Evolutionary conservation across 176 grass and related monocot genomes (phyloP), one percentile per base, ranked within the genome.

Genomic region (Carex cristatella): DNA sequence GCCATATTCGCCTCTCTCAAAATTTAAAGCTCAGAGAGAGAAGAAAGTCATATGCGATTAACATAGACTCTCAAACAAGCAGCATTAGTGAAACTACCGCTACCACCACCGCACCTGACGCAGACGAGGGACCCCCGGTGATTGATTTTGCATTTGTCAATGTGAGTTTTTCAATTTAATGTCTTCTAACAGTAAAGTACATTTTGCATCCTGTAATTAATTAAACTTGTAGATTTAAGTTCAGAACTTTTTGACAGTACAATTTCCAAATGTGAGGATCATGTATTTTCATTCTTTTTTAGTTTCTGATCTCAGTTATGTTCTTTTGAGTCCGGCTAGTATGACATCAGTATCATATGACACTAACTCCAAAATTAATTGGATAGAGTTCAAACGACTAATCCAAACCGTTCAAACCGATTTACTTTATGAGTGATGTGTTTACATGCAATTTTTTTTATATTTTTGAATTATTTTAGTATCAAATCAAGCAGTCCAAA

Each of bases 81-180:
- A 81, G 23, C 44, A 77, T 58, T 13, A 71, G 73, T 67, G 80
- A 88, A 84, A 30, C 71, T 10, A 70, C 18, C 2, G 81, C 54
- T 10, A 49, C 30, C 48, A 18, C 51, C 67, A 66, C 82, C 5
- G 19, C 37, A 8, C 69, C 88, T 14, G 81, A 86, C 28, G 44
- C 35, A 23, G 57, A 14, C 13, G 70, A 84, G 38, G 81, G 75
- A 16, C 84, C 88, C 2, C 91, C 93, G 18, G 86, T 58, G 55
- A 49, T 98, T 86, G 93, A 95, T 85, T 95, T 98, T 48, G 95
- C 93, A 30, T 98, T 98, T 88, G 91, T 98, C 83, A 67, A 81
- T 73, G 95, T 98, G 56, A 93, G 95, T 87, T 3, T 35, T 35
- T 81, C 32, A 66, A 6, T 68, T 19, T 9, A 40, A 51, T 10